A percentile compares a stretch with the other conserved stretches of the same genome.
phyloP scores from a whole-genome alignment of 306 rosid genomes.

The Senna siamea region DNA sequence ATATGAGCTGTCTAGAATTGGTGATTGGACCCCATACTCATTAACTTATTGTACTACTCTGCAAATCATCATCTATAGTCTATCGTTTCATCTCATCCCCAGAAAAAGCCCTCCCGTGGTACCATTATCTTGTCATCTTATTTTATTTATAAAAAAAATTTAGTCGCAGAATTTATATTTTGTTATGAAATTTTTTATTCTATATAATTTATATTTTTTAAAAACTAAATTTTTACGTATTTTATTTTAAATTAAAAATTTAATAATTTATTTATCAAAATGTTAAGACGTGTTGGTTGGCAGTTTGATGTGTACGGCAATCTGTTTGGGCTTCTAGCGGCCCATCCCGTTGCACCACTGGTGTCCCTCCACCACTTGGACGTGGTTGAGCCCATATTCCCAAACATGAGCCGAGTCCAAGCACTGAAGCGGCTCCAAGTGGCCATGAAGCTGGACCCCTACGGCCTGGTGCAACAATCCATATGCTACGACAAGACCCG shows the following conservation, averaged over 20 bases:
- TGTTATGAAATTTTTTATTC: too few relatives aligned
- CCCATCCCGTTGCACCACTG: constrained; percentile 71
- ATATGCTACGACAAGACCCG: constrained; percentile 68
- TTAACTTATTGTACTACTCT: not conserved
- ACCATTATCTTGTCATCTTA: too few relatives aligned
- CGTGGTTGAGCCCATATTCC: constrained; percentile 72
- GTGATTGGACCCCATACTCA: not conserved
- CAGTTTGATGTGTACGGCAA: constrained; percentile 81
- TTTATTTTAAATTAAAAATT: too few relatives aligned
- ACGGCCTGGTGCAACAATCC: constrained; percentile 70
- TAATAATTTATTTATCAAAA: too few relatives aligned
- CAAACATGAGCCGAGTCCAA: constrained; percentile 47
- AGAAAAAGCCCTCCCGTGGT: too few relatives aligned
- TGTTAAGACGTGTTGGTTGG: too few relatives aligned
- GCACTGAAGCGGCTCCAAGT: constrained; percentile 54
- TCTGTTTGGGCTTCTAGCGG: constrained; percentile 72
- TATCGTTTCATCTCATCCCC: too few relatives aligned
- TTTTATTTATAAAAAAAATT: too few relatives aligned
- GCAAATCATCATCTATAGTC: too few relatives aligned
- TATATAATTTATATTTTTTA: too few relatives aligned
- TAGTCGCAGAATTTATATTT: too few relatives aligned
- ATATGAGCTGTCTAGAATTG: constrained; percentile 5
- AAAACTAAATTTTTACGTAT: too few relatives aligned
- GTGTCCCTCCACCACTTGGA: constrained; percentile 84
- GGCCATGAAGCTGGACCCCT: constrained; percentile 64